Conservation (phyloP, 805 yeast genomes). For the Cyberlindnera euphorbiae region DNA sequence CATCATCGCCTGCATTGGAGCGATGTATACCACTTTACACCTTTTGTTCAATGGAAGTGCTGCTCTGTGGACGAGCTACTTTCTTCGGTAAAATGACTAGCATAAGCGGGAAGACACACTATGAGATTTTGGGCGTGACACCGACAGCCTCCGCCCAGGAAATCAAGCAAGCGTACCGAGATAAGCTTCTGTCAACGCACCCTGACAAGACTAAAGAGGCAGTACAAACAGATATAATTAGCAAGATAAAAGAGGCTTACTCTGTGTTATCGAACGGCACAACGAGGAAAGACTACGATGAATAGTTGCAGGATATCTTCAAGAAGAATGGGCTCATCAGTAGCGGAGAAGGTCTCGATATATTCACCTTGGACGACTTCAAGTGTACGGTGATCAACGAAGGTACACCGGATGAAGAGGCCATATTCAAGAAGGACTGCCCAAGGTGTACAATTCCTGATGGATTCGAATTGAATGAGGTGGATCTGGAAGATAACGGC, state of each 20-base stretch:
- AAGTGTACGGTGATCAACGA: conserved; percentile 34
- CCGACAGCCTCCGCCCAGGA: conserved; percentile 33
- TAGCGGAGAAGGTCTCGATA: conserved; percentile 67
- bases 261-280: conserved; percentile 40
- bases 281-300: conserved; percentile 49
- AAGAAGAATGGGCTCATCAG: conserved; percentile 31
- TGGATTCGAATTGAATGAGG: conserved; percentile 59
- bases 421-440: conserved; percentile 48
- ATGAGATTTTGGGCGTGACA: conserved; percentile 53
- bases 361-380: conserved; percentile 61
- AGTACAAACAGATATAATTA: conserved; percentile 27
- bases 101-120: conserved; percentile 33
- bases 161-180: conserved; percentile 61
- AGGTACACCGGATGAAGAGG: conserved; percentile 27
- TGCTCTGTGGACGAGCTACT: too few relatives aligned
- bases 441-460: conserved; percentile 55
- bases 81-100: too few relatives aligned
- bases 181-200: conserved; percentile 56
- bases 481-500: conserved; percentile 52
- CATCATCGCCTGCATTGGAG: too few relatives aligned
- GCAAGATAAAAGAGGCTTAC: conserved; percentile 62
- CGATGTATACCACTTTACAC: not conserved
- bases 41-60: too few relatives aligned
- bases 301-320: conserved; percentile 30
- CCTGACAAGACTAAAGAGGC: conserved; percentile 61